A percentile compares a stretch with the other conserved stretches of the same genome.
phyloP scores from a whole-genome alignment of 345 rosid genomes.

The Melaleuca quinquenervia region DNA sequence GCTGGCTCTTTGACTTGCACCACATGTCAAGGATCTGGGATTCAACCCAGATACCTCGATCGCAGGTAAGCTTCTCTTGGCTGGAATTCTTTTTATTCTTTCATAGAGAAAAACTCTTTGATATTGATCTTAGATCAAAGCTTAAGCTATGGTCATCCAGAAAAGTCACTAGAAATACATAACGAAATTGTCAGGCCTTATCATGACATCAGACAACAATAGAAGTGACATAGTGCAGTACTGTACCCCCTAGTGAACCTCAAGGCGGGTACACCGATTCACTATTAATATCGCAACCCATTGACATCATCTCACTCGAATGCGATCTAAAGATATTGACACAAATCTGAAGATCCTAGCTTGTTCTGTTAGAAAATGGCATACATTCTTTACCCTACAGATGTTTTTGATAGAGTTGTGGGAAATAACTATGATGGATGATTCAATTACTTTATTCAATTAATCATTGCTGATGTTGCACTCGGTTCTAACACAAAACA shows the following conservation, averaged over 20 bases:
- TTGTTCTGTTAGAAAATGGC: not conserved
- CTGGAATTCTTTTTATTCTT: not conserved
- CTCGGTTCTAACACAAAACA: not conserved
- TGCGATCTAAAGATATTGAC: not conserved
- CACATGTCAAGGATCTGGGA: slow-evolving; percentile 90
- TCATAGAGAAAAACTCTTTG: not conserved
- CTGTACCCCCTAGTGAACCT: not conserved
- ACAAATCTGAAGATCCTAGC: not conserved
- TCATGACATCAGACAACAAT: not conserved
- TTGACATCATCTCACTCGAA: not conserved
- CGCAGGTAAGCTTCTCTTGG: slow-evolving; percentile 45
- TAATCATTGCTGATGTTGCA: not conserved
- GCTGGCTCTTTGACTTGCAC: slow-evolving; percentile 86
- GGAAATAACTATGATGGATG: not conserved
- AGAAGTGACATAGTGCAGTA: not conserved
- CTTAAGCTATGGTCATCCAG: not conserved
- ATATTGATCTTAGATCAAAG: not conserved
- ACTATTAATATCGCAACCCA: not conserved
- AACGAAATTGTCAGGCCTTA: not conserved
- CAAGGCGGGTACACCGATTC: not conserved
- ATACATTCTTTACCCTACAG: not conserved
- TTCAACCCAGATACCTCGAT: slow-evolving; percentile 97
- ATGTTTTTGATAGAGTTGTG: no score
- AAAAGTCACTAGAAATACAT: not conserved
- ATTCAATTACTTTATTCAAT: not conserved